A percentile compares a stretch with the other conserved stretches of the same genome.
phyloP scores from a whole-genome alignment of 129 eudicot genomes.

The Kitagawia praeruptora region DNA sequence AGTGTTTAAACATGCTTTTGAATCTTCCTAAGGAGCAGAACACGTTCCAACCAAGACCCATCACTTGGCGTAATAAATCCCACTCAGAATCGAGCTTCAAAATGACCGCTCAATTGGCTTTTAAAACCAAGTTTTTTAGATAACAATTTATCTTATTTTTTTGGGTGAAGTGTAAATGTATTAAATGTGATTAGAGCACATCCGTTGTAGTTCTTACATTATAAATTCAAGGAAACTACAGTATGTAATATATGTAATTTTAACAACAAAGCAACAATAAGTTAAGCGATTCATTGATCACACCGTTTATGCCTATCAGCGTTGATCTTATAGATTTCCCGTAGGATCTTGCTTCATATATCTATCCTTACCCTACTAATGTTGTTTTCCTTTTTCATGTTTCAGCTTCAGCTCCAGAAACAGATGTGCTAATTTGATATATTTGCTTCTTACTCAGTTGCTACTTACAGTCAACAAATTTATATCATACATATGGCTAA shows the following conservation, averaged over 20 bases:
- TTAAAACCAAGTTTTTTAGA: too few species aligned
- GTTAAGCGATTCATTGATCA: not conserved
- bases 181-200: not conserved
- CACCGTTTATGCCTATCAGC: not conserved
- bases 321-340: not conserved
- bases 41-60: not conserved
- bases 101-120: too few species aligned
- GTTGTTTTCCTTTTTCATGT: constrained; percentile 7
- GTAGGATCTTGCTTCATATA: not conserved
- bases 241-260: not conserved
- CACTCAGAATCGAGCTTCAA: too few species aligned
- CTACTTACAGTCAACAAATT: constrained; percentile 16
- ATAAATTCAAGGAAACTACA: not conserved
- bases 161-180: too few species aligned
- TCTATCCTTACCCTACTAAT: not conserved
- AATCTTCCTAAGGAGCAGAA: not conserved
- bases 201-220: not conserved
- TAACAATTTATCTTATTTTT: too few species aligned
- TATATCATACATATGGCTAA: constrained; percentile 35
- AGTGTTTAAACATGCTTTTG: too few species aligned
- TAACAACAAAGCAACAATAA: not conserved
- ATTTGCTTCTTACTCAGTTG: constrained; percentile 14
- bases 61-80: too few species aligned
- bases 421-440: constrained; percentile 14
- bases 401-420: constrained; percentile 16